These are phyloP conservation scores for sunflower (Helianthus annuus) DNA, from an alignment of 129 eudicot genomes.

Conservation along the genomic window DNA sequence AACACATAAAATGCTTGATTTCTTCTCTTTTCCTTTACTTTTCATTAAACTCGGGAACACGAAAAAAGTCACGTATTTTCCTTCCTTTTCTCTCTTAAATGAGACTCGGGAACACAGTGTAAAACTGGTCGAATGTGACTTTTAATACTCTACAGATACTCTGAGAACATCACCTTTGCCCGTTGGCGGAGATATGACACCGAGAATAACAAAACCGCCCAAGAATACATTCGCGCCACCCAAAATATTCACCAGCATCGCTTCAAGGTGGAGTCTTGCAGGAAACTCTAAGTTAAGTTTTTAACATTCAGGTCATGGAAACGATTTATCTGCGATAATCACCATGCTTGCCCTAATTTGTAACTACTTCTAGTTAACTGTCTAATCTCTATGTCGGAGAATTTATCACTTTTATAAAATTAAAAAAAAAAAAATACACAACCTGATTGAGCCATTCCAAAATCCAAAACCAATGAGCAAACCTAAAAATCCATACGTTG, in stretches of 20 bases:
- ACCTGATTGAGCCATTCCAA: neutral
- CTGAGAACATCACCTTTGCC: conserved; percentile 63
- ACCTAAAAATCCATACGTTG: too few species aligned
- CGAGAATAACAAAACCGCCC: conserved; percentile 90
- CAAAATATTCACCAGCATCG: conserved; percentile 64
- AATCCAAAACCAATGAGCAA: too few species aligned
- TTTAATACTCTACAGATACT: conserved; percentile 46
- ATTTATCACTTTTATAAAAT: neutral
- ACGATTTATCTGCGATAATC: neutral
- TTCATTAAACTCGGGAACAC: too few species aligned
- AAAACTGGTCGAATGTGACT: conserved; percentile 1
- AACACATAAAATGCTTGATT: too few species aligned
- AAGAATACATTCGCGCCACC: conserved; percentile 70
- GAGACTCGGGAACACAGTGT: too few species aligned
- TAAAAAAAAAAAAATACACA: neutral
- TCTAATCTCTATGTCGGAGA: neutral
- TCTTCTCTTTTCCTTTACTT: too few species aligned
- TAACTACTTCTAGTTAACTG: neutral
- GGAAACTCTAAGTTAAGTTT: too few species aligned
- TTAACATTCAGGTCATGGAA: too few species aligned
- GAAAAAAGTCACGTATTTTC: too few species aligned
- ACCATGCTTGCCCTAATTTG: neutral
- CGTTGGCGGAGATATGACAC: conserved; percentile 59
- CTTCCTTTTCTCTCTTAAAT: too few species aligned
- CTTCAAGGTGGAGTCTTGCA: conserved; percentile 11